Base-by-base conservation (phyloP, 495 filamentous ascomycete species). In the Immersiella caudata region DNA sequence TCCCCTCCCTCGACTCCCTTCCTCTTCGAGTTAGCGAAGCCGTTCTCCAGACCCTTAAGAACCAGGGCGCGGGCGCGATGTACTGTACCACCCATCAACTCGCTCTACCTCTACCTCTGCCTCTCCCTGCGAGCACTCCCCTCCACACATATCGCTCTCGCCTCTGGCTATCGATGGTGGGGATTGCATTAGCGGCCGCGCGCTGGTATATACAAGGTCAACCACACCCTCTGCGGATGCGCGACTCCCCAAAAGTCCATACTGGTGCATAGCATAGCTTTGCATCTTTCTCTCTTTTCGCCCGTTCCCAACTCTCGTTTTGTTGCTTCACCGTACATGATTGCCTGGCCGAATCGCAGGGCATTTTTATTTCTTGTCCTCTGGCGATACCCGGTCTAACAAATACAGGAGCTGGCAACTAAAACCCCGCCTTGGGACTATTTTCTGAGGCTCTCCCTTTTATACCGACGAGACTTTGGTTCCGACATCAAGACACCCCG, bases 161-260 rank as follows among this genome's bases (percentile, higher is more conserved):
- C 33, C 25, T 62, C 29, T 56, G 60, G 40, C 40, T 46, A 69
- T 69, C 63, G 68, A 64, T 60, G 57, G 64, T 68, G 51, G 73
- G 60, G 65, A 71, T 65, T 68, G 67, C 69, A 71, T 66, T 71
- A 75, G 73, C 65, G 64, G 67, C 65, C 69, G 67, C 68, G 64
- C 51, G 67, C 64, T 73, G 62, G 70, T 72, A 65, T 72, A 70
- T 72, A 72, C 68, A 70, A 65, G 70, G 67, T 64, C 70, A 56
- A 27, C 68, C 59, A 62, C 52, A 50, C 49, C 49, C 65, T 33
- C 46, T 46, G 62, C 54, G 21, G 49, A 64, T 60, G 61, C 67
- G 51, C 62, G 58, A 58, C 60, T 62, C 52, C 26, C 33, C 57
- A 54, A 49, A 67, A 67, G 54, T 29, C 26, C 51, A 29, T 65